Base-by-base conservation (phyloP, 805 yeast genomes). In the Brettanomyces naardenensis region DNA sequence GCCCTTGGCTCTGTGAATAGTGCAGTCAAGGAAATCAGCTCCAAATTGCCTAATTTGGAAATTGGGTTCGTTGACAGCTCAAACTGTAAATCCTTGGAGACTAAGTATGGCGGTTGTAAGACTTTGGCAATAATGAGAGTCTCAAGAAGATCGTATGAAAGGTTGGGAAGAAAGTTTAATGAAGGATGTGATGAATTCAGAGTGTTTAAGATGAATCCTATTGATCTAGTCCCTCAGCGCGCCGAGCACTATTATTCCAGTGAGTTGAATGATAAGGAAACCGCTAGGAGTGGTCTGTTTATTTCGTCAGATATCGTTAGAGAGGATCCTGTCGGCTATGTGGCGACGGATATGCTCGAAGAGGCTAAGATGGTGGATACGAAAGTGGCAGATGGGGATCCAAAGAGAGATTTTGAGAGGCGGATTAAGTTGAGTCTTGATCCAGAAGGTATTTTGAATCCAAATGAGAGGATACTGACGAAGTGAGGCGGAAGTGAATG, bases 11-110 rank as follows among this genome's bases (percentile, higher is more conserved):
- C 18, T 4, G 39, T 52, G 13, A 46, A 50, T 28, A 33, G 22
- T 6, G 20, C 41, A 3, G 28, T 45, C 1, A 36, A 36, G n/a
- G 48, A 47, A 7, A 44, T 44, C 1, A 52, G 56, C 21, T 38
- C 33, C 3, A 48, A 46, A 5, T 31, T 53, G 20, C 45, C 44
- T 7, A 22, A 26, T 5, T n/a, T 29, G 3, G 13, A 18, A 20
- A 37, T 48, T 3, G 38, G 42, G 5, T 21, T 49, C 26, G 33
- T 49, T 14, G 48, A 49, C 35, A 29, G 44, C 25, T 20, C 28
- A 20, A 37, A 37, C 6, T 36, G 45, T 31, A 23, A 23, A n/a
- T 20, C 22, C 11, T 28, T 44, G 10, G 25, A 18, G 10, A 25
- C 36, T 1, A 21, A 13, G 15, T 43, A 30, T 18, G 51, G 46